phyloP scores from a whole-genome alignment of 768 basidiomycete genomes.

The Pleurotus tuoliensis region DNA sequence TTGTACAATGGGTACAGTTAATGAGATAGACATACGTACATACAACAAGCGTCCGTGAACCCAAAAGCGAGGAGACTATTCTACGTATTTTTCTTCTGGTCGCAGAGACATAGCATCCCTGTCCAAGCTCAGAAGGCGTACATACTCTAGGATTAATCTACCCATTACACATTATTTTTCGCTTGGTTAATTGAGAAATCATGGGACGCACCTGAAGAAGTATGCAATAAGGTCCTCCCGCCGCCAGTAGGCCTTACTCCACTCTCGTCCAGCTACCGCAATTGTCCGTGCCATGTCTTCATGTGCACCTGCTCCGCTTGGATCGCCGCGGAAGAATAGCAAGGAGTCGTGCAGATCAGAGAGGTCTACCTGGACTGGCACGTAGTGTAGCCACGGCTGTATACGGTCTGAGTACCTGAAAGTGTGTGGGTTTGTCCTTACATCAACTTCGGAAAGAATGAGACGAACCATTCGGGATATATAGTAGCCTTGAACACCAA shows the following conservation, averaged over 20 bases:
- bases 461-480: conserved; percentile 65
- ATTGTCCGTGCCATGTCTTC: conserved; percentile 55
- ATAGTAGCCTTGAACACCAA: conserved; percentile 68
- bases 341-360: conserved; percentile 68
- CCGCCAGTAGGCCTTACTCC: conserved; percentile 45
- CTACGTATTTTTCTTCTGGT: not conserved
- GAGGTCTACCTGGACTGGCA: conserved; percentile 63
- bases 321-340: conserved; percentile 68
- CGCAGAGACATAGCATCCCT: conserved; percentile 32
- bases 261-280: conserved; percentile 39
- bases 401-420: conserved; percentile 53
- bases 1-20: not conserved
- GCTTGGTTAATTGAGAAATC: not conserved
- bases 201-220: conserved; percentile 31
- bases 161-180: not conserved
- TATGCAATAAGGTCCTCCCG: conserved; percentile 44
- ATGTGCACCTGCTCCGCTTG: conserved; percentile 51
- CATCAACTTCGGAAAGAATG: not conserved
- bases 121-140: conserved; percentile 35
- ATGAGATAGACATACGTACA: not conserved
- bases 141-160: conserved; percentile 43
- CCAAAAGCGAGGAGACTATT: not conserved
- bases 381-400: conserved; percentile 71
- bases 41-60: not conserved
- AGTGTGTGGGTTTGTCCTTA: not conserved